Conservation (phyloP, 169 alveolate species). For the Eimeria maxima region DNA sequence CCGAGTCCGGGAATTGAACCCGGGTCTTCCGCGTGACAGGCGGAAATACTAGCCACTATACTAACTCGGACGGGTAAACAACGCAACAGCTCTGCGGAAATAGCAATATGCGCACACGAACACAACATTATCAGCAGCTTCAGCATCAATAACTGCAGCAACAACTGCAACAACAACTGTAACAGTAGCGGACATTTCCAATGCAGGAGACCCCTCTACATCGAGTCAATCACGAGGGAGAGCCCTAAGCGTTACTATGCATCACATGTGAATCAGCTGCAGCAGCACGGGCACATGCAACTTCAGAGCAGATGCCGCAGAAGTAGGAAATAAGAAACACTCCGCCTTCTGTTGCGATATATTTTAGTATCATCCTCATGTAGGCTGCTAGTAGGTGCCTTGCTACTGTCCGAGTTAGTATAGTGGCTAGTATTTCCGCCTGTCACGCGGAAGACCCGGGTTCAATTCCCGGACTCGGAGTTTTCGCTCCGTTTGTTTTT, state of each 20-base stretch:
- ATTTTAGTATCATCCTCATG: not conserved
- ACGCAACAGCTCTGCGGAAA: not conserved
- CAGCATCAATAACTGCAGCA: not conserved
- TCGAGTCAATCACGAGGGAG: too few relatives aligned
- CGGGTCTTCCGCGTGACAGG: slow-evolving; percentile 97
- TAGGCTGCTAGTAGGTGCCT: not conserved
- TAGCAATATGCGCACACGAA: not conserved
- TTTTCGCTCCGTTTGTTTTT: not conserved
- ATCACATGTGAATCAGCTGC: not conserved
- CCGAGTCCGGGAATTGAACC: slow-evolving; percentile 96
- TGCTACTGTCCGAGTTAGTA: slow-evolving; percentile 90
- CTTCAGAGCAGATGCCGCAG: not conserved
- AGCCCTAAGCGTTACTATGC: too few relatives aligned
- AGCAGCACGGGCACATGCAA: not conserved
- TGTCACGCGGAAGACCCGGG: slow-evolving; percentile 97
- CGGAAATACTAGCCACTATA: slow-evolving; percentile 95
- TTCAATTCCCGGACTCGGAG: slow-evolving; percentile 96
- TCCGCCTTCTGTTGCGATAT: not conserved
- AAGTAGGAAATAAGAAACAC: not conserved
- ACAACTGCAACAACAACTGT: not conserved
- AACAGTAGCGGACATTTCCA: not conserved
- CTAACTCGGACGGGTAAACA: slow-evolving; percentile 90
- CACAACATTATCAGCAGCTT: not conserved
- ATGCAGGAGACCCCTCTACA: not conserved
- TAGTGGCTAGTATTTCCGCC: slow-evolving; percentile 96